Evolutionary conservation across 2,329 filamentous ascomycete species (phyloP).

Genomic region (Ophiostoma perfectum): DNA sequence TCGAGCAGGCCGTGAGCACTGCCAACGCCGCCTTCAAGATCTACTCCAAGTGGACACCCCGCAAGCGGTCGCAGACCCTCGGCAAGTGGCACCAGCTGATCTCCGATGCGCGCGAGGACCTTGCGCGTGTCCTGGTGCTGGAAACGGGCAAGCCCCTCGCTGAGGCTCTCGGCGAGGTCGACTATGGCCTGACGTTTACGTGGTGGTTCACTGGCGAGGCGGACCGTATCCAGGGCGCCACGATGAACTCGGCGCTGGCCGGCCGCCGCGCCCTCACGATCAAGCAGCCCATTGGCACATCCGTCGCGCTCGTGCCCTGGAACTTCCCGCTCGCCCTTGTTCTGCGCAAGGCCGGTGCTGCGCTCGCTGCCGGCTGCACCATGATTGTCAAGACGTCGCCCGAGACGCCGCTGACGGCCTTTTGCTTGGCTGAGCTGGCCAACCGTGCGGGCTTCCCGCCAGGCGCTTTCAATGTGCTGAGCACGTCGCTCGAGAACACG

Average conservation of each 20-base stretch:
- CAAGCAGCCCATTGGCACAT: slow-evolving; percentile 68
- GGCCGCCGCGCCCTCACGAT: slow-evolving; percentile 63
- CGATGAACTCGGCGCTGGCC: slow-evolving; percentile 54
- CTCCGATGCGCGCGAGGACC: slow-evolving; percentile 34
- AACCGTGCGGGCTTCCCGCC: slow-evolving; percentile 68
- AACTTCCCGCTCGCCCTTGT: slow-evolving; percentile 66
- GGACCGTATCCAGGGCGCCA: slow-evolving; percentile 50
- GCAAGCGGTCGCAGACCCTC: slow-evolving; percentile 35
- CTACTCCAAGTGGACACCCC: slow-evolving; percentile 37
- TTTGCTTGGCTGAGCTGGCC: slow-evolving; percentile 63
- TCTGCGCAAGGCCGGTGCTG: slow-evolving; percentile 61
- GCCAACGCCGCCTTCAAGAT: slow-evolving; percentile 36
- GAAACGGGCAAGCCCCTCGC: slow-evolving; percentile 55
- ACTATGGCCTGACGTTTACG: slow-evolving; percentile 49
- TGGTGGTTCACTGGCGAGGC: slow-evolving; percentile 54
- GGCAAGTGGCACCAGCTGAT: slow-evolving; percentile 37
- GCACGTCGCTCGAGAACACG: slow-evolving; percentile 42
- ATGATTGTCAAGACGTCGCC: slow-evolving; percentile 70
- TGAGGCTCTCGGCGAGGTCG: slow-evolving; percentile 51
- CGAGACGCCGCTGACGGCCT: slow-evolving; percentile 67
- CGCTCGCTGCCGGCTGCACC: slow-evolving; percentile 65
- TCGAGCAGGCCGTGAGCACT: slow-evolving; percentile 36
- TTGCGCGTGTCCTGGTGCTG: slow-evolving; percentile 38
- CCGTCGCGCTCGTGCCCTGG: slow-evolving; percentile 65
- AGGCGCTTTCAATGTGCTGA: slow-evolving; percentile 57